A percentile compares a stretch with the other conserved stretches of the same genome.
These are phyloP conservation scores for Sisymbrium irio DNA, from an alignment of 345 rosid species.

Conservation along the genomic window DNA sequence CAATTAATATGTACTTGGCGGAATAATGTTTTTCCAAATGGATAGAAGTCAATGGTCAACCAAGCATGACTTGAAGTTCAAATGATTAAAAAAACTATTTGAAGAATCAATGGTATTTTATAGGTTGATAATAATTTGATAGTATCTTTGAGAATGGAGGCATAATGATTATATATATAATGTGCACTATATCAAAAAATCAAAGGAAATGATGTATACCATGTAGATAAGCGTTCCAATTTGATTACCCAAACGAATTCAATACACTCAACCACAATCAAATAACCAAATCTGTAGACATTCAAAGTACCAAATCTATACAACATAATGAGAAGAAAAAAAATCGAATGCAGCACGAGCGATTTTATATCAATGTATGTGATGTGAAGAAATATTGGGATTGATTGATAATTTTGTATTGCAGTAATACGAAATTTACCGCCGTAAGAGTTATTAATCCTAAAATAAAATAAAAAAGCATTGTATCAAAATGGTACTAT, in stretches of 20 bases:
- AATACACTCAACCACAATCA: neutral
- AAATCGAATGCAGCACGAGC: neutral
- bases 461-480: neutral
- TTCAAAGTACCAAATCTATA: neutral
- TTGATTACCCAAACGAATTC: neutral
- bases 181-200: constrained; percentile 8
- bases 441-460: neutral
- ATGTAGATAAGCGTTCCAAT: neutral
- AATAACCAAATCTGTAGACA: neutral
- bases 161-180: constrained; percentile 24
- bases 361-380: neutral
- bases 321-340: neutral
- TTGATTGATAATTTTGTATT: neutral
- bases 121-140: constrained; percentile 28
- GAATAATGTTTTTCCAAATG: neutral
- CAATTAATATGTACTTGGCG: neutral
- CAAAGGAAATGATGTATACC: neutral
- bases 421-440: neutral
- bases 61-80: constrained; percentile 29
- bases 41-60: constrained; percentile 33
- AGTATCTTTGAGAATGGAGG: constrained; percentile 14
- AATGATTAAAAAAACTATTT: constrained; percentile 28
- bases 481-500: neutral
- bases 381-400: neutral
- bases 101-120: constrained; percentile 8